Evolutionary conservation across 139 green algal species (phyloP).

Genomic region (Ettlia oleoabundans): DNA sequence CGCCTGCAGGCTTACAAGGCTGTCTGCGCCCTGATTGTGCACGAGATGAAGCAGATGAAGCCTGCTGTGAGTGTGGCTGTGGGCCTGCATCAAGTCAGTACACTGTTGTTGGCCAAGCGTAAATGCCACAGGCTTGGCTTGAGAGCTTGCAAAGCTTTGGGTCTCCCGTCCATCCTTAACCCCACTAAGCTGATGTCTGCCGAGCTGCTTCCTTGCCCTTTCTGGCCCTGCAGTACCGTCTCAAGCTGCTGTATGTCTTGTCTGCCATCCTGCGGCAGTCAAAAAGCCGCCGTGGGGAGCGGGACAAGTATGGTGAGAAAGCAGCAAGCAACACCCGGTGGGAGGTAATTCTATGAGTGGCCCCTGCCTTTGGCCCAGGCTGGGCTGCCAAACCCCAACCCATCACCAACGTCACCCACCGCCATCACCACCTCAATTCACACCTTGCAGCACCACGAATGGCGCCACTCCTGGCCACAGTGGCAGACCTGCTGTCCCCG

Average conservation of each 20-base stretch:
- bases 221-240: constrained; percentile 39
- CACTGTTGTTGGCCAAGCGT: neutral
- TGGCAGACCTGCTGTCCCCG: constrained; percentile 26
- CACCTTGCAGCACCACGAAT: constrained; percentile 21
- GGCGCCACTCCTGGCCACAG: neutral
- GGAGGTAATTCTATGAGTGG: neutral
- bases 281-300: neutral
- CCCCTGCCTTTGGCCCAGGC: too few relatives aligned
- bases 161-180: too few relatives aligned
- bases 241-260: constrained; percentile 59
- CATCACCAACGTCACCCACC: neutral
- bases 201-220: too few relatives aligned
- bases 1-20: constrained; percentile 66
- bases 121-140: too few relatives aligned
- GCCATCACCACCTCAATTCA: neutral
- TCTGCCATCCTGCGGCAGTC: constrained; percentile 45
- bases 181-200: too few relatives aligned
- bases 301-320: constrained; percentile 27
- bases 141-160: too few relatives aligned
- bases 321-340: neutral
- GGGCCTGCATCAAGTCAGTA: neutral
- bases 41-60: constrained; percentile 45
- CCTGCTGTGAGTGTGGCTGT: neutral
- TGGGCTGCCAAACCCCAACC: neutral
- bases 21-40: constrained; percentile 51